These are phyloP conservation scores for Posidonia australis DNA, from an alignment of 106 monocot genomes.

Conservation along the genomic window DNA sequence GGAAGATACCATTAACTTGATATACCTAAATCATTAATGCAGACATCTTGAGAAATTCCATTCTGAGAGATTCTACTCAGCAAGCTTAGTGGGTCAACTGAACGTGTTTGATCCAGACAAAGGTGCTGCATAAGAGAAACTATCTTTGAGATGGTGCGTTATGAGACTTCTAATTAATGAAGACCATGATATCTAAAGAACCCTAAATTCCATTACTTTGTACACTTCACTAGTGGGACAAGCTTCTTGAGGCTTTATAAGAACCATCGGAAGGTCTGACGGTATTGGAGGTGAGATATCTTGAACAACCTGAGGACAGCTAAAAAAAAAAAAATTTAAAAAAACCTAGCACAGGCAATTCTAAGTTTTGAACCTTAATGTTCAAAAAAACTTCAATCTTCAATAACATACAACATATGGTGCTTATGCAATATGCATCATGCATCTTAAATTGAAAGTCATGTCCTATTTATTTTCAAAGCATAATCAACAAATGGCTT, in stretches of 20 bases:
- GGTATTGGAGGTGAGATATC: conserved; percentile 58
- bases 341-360: no score
- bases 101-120: conserved; percentile 56
- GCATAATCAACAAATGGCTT: no score
- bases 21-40: conserved; percentile 94
- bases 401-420: no score
- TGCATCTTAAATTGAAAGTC: no score
- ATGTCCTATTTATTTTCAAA: no score
- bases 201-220: conserved; percentile 41
- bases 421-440: no score
- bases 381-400: no score
- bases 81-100: conserved; percentile 57
- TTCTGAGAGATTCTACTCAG: conserved; percentile 47
- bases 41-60: conserved; percentile 88
- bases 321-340: no score
- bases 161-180: background rate
- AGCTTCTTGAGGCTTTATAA: conserved; percentile 89
- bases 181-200: background rate
- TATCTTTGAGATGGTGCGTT: background rate
- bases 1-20: background rate
- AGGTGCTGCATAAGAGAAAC: conserved; percentile 42
- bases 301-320: conserved; percentile 60
- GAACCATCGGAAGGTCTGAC: conserved; percentile 72
- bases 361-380: no score
- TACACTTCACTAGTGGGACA: conserved; percentile 97